These are phyloP conservation scores for Poa pratensis DNA, from an alignment of 176 grass and related monocot species.

Conservation along the genomic window DNA sequence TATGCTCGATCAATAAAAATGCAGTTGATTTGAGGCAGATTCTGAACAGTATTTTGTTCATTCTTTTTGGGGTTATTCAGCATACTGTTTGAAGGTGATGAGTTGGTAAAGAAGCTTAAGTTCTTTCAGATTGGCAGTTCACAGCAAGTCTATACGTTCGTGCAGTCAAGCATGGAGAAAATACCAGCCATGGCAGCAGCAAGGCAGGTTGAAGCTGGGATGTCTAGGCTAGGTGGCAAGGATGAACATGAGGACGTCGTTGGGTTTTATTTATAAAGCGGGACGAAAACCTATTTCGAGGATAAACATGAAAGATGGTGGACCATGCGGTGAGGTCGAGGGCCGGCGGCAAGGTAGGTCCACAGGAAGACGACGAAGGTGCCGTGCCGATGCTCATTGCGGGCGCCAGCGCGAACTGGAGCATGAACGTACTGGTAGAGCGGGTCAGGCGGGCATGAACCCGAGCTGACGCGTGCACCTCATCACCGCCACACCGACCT, in stretches of 20 bases:
- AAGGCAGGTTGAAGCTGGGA: background rate
- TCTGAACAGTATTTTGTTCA: background rate
- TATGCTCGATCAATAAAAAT: constrained; percentile 21
- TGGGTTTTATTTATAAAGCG: too few species aligned
- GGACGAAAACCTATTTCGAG: too few species aligned
- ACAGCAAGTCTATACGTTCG: background rate
- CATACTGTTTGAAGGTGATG: background rate
- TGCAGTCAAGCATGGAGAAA: background rate
- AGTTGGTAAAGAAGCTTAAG: background rate
- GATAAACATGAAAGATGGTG: too few species aligned
- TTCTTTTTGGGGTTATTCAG: background rate
- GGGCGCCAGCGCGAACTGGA: too few species aligned
- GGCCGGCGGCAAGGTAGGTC: too few species aligned
- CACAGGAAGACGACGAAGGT: too few species aligned
- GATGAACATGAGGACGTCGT: background rate
- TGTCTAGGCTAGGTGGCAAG: background rate
- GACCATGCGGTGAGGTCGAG: too few species aligned
- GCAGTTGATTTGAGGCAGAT: background rate
- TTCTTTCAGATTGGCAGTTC: background rate
- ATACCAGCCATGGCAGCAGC: background rate
- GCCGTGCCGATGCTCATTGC: too few species aligned
- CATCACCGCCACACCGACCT: too few species aligned
- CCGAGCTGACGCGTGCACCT: too few species aligned
- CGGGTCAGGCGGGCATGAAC: too few species aligned
- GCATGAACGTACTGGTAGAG: too few species aligned